Evolutionary conservation across 805 yeast species (phyloP).

Genomic region (Teunomyces gatunensis): DNA sequence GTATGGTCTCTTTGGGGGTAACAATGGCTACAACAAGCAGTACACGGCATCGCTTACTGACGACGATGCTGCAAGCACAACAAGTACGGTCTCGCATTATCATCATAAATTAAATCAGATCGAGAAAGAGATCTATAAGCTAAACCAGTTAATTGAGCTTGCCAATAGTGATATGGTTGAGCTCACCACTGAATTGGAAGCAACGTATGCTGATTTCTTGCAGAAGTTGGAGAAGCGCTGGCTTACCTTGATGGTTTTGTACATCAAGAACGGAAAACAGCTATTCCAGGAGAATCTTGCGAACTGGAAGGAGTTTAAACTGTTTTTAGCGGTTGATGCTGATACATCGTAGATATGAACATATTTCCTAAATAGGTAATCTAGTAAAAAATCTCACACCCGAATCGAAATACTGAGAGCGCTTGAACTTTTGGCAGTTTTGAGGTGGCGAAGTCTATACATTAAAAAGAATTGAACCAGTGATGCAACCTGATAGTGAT

Average conservation of each 20-base stretch:
- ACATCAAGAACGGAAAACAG: conserved; percentile 32
- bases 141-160: conserved; percentile 47
- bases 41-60: conserved; percentile 9
- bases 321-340: conserved; percentile 5
- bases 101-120: conserved; percentile 32
- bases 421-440: neutral
- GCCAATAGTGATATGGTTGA: conserved; percentile 42
- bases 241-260: conserved; percentile 36
- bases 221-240: conserved; percentile 41
- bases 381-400: conserved; percentile 1
- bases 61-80: conserved; percentile 9
- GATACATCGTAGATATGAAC: neutral
- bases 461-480: conserved; percentile 13
- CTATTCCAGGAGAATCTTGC: conserved; percentile 30
- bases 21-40: conserved; percentile 25
- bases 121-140: conserved; percentile 42
- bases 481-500: conserved; percentile 42
- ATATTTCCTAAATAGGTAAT: conserved; percentile 8
- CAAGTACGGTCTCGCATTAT: conserved; percentile 13
- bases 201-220: conserved; percentile 37
- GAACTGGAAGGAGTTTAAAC: conserved; percentile 35
- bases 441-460: neutral
- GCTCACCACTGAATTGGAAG: conserved; percentile 43
- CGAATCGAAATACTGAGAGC: neutral
- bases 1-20: conserved; percentile 46